These are phyloP conservation scores for Rusavskia elegans DNA, from an alignment of 495 filamentous ascomycete genomes.

Conservation along the genomic window DNA sequence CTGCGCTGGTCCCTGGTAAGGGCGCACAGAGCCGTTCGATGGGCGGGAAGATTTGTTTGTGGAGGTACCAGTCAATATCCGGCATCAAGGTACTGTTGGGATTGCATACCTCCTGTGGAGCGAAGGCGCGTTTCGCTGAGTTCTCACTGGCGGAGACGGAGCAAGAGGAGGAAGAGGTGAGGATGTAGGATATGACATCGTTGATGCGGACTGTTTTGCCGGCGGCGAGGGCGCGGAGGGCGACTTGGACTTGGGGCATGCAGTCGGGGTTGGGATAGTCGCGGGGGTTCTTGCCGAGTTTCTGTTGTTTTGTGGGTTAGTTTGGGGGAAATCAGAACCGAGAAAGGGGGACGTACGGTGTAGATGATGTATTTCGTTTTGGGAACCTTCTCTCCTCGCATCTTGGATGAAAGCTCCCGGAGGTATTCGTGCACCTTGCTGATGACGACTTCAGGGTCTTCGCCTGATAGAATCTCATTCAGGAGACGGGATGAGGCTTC, in stretches of 20 bases:
- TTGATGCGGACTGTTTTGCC: conserved; percentile 80
- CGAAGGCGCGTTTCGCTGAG: conserved; percentile 75
- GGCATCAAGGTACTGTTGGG: conserved; percentile 55
- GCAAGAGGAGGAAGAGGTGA: conserved; percentile 61
- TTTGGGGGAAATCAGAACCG: no score
- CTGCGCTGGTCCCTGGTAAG: conserved; percentile 77
- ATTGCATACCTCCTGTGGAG: conserved; percentile 72
- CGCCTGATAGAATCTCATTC: conserved; percentile 82
- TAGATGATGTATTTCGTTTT: conserved; percentile 86
- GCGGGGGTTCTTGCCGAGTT: conserved; percentile 83
- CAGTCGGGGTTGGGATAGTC: conserved; percentile 84
- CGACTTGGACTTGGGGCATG: conserved; percentile 98
- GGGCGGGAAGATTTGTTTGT: conserved; percentile 96
- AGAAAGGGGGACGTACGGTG: conserved; percentile 35
- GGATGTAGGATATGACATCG: conserved; percentile 90
- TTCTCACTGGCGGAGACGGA: conserved; percentile 41
- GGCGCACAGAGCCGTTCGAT: conserved; percentile 96
- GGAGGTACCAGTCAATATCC: conserved; percentile 90
- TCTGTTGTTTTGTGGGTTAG: conserved; percentile 20
- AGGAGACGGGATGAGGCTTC: conserved; percentile 72
- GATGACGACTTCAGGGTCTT: conserved; percentile 79
- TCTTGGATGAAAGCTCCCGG: conserved; percentile 60
- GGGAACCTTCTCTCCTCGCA: conserved; percentile 62
- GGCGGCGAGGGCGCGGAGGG: conserved; percentile 68
- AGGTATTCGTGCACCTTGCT: conserved; percentile 86